These are phyloP conservation scores for Elsinoe fawcettii DNA, from an alignment of 2,329 filamentous ascomycete genomes.

Conservation along the genomic window DNA sequence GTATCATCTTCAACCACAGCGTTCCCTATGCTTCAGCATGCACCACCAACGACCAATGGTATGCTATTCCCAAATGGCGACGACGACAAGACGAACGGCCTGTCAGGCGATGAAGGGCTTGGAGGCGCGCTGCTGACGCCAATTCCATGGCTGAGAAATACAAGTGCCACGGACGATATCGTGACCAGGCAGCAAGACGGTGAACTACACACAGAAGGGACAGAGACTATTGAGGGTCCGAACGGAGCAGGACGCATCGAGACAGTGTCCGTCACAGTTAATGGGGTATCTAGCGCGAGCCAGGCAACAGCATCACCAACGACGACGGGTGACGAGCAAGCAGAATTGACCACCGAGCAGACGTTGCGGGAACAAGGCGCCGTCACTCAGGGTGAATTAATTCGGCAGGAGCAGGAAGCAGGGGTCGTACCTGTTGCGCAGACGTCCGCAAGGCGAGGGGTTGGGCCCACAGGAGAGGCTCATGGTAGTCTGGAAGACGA, in stretches of 20 bases:
- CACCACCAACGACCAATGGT: slow-evolving; percentile 35
- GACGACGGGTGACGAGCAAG: slow-evolving; percentile 14
- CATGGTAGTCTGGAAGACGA: slow-evolving; percentile 33
- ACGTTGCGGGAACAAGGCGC: slow-evolving; percentile 40
- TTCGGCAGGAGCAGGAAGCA: slow-evolving; percentile 78
- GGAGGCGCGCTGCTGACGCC: slow-evolving; percentile 88
- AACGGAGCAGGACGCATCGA: slow-evolving; percentile 73
- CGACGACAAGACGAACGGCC: slow-evolving; percentile 53
- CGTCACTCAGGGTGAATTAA: slow-evolving; percentile 73
- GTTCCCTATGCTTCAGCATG: slow-evolving; percentile 68
- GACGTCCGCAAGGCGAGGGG: slow-evolving; percentile 28
- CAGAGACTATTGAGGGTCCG: slow-evolving; percentile 72
- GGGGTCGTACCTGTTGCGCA: slow-evolving; percentile 66
- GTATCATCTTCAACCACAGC: slow-evolving; percentile 74
- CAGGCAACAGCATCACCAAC: slow-evolving; percentile 25
- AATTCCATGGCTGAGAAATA: slow-evolving; percentile 69
- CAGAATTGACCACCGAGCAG: slow-evolving; percentile 19
- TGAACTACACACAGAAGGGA: slow-evolving; percentile 63
- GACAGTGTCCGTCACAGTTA: slow-evolving; percentile 69
- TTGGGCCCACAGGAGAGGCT: slow-evolving; percentile 24
- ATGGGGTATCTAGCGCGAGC: slow-evolving; percentile 43
- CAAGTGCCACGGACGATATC: slow-evolving; percentile 28
- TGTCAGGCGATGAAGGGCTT: slow-evolving; percentile 73
- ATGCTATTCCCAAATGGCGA: slow-evolving; percentile 45
- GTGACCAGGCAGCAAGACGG: slow-evolving; percentile 19